Evolutionary conservation across 495 filamentous ascomycete genomes (phyloP), one percentile per base, ranked within the genome.

Genomic region (Chaetomidium leptoderma): DNA sequence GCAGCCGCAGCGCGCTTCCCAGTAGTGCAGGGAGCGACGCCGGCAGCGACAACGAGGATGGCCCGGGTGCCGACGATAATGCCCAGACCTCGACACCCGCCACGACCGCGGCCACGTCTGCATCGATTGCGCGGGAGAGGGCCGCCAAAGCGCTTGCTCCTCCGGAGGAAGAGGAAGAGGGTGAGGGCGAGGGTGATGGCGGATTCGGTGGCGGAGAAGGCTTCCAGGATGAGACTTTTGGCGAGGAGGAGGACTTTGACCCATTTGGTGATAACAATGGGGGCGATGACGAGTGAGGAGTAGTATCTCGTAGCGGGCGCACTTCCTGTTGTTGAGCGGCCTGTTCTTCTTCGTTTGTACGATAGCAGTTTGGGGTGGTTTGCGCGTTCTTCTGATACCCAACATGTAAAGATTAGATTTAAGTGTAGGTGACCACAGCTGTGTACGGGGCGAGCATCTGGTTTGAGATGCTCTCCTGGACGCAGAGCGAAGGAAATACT

Each of bases 161-260:
- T 24, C 37, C 54, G 23, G 62, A 59, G 9, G 61, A 59, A n/a
- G 63, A 48, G n/a, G 65, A 44, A 8, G 58, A 63, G 14, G 66
- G 64, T 9, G 53, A 58, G 23, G 65, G 61, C 13, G 62, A 59
- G 17, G 52, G 61, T 11, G 62, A 47, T 19, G 58, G 69, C 23
- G 57, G 57, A 14, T 55, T 50, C 9, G 63, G 62, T 4, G 66
- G 67, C 26, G 70, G 64, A 4, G 66, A 74, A 24, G 66, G 61
- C 27, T 68, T 67, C 24, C 68, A 74, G 30, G 72, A 70, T 6
- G 70, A 73, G 42, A 63, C 54, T 2, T 59, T 63, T 36, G 64
- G 54, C 17, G 66, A 63, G 17, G 65, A 61, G 17, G 65, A 63
- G 5, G n/a, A n/a, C n/a, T 56, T 66, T 29, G 63, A 65, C 30